phyloP scores from a whole-genome alignment of 495 filamentous ascomycete genomes.

The Podospora fimiseda region DNA sequence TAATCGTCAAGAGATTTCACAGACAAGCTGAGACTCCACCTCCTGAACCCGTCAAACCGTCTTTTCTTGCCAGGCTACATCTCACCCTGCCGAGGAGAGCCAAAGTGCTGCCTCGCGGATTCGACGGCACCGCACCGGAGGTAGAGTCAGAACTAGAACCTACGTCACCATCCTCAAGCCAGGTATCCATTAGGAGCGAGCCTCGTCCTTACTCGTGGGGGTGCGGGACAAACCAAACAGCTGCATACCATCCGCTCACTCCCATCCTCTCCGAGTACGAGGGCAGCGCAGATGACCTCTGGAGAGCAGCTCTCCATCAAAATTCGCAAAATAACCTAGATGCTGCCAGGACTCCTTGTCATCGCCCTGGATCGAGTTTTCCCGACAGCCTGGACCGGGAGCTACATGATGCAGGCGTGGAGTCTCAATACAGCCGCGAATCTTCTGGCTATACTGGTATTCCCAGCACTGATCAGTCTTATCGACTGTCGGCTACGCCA shows the following conservation, averaged over 20 bases:
- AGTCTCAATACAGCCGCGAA: neutral
- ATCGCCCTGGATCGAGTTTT: constrained; percentile 8
- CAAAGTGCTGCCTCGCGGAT: constrained; percentile 18
- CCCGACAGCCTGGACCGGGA: neutral
- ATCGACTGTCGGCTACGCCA: neutral
- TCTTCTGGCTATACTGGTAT: neutral
- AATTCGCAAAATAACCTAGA: constrained; percentile 19
- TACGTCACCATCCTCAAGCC: neutral
- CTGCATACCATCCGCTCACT: neutral
- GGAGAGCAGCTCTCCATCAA: constrained; percentile 17
- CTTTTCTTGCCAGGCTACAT: constrained; percentile 31
- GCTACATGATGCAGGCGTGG: neutral
- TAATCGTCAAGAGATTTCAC: constrained; percentile 28
- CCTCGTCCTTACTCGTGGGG: constrained; percentile 7
- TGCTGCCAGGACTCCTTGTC: constrained; percentile 8
- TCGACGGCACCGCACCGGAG: constrained; percentile 10
- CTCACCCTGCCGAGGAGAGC: constrained; percentile 23
- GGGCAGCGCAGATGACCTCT: constrained; percentile 16
- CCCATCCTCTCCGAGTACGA: constrained; percentile 10
- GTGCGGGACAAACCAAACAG: neutral
- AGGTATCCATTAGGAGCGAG: neutral
- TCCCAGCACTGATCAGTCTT: neutral
- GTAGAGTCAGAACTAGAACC: neutral
- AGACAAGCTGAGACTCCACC: constrained; percentile 22
- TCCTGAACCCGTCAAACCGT: constrained; percentile 14